A percentile compares a stretch with the other conserved stretches of the same genome.
Evolutionary conservation across 1,284 basidiomycete species (phyloP).

Genomic region (Ceratobasidium sp.): DNA sequence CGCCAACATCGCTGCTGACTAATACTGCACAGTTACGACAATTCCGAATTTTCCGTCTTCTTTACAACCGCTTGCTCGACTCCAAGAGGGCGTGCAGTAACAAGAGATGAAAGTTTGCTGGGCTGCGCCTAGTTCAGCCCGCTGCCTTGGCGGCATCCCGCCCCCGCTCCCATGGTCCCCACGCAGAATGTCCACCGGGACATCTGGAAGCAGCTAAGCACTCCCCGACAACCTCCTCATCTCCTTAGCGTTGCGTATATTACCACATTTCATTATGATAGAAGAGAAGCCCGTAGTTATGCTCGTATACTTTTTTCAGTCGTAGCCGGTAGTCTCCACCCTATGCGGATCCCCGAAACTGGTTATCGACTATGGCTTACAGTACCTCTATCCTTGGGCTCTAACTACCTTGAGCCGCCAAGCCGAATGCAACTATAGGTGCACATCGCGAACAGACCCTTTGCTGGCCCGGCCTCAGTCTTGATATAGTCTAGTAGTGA

Average conservation of each 20-base stretch:
- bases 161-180: slow-evolving; percentile 6
- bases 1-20: not conserved
- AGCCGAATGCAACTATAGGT: not conserved
- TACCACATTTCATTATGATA: slow-evolving; percentile 13
- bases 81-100: not conserved
- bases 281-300: slow-evolving; percentile 13
- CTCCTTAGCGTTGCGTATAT: not conserved
- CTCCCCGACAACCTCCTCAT: not conserved
- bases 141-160: not conserved
- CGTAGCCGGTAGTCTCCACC: not conserved
- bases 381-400: not conserved
- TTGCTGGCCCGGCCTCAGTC: not conserved
- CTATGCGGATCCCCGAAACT: not conserved
- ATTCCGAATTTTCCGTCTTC: not conserved
- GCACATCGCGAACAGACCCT: not conserved
- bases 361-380: not conserved
- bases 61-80: not conserved
- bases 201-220: not conserved
- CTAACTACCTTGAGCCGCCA: not conserved
- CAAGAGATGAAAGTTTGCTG: too few relatives aligned
- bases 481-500: not conserved
- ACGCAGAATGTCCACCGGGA: not conserved
- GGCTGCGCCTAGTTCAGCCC: not conserved
- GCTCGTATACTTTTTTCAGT: not conserved
- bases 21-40: not conserved